Conservation (phyloP, 495 filamentous ascomycete species). For the Trichocladium uniseriatum region DNA sequence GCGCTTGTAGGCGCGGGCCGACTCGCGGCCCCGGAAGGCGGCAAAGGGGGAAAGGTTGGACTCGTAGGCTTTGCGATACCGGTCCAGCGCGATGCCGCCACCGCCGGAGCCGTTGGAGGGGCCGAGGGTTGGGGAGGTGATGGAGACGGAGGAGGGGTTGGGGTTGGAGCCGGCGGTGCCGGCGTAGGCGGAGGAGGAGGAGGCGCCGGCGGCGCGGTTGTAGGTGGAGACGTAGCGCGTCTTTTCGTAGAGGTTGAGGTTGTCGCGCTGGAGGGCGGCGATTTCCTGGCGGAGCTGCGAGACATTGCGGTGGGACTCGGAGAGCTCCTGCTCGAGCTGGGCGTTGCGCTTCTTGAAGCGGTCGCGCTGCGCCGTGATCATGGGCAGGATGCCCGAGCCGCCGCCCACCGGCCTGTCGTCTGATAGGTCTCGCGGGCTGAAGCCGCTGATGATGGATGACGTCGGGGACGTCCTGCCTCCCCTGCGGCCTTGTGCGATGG, state of each 20-base stretch:
- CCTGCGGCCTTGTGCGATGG: slow-evolving; percentile 51
- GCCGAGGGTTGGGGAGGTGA: slow-evolving; percentile 21
- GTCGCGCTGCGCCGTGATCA: slow-evolving; percentile 96
- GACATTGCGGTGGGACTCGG: slow-evolving; percentile 68
- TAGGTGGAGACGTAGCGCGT: slow-evolving; percentile 93
- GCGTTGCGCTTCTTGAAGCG: slow-evolving; percentile 94
- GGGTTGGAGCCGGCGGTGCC: slow-evolving; percentile 61
- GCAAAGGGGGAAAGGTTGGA: slow-evolving; percentile 92
- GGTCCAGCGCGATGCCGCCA: slow-evolving; percentile 62
- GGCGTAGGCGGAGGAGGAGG: slow-evolving; percentile 64
- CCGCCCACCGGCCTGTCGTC: slow-evolving; percentile 58
- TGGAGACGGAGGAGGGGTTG: slow-evolving; percentile 57
- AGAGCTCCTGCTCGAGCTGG: slow-evolving; percentile 84
- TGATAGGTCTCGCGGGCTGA: slow-evolving; percentile 68
- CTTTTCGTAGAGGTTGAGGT: slow-evolving; percentile 95
- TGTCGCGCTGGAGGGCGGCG: slow-evolving; percentile 88
- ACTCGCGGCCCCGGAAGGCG: slow-evolving; percentile 85
- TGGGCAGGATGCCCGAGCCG: slow-evolving; percentile 86
- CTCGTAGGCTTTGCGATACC: slow-evolving; percentile 91
- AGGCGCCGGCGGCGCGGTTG: slow-evolving; percentile 52
- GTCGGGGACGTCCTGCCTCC: slow-evolving; percentile 76
- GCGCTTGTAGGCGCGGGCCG: slow-evolving; percentile 81
- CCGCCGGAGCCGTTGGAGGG: slow-evolving; percentile 18
- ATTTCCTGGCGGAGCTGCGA: slow-evolving; percentile 86
- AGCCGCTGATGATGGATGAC: slow-evolving; percentile 94